These are phyloP conservation scores for Acanthamoeba lenticulata DNA, from an alignment of 208 protist genomes.

Conservation along the genomic window DNA sequence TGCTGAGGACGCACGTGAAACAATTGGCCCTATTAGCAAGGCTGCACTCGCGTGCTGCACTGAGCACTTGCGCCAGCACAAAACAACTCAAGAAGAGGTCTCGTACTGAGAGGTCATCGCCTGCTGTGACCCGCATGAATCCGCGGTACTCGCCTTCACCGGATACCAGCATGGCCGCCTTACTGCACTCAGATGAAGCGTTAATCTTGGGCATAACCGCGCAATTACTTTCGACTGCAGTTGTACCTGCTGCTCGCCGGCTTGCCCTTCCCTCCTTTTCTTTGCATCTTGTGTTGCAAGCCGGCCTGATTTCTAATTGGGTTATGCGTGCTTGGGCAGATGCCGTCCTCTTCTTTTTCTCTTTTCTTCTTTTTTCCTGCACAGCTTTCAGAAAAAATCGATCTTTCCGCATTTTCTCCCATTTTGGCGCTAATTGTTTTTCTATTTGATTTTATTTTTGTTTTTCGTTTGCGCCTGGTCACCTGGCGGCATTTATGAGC, in stretches of 20 bases:
- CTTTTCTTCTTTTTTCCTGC: neutral
- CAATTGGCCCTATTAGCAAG: neutral
- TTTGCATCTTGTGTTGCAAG: neutral
- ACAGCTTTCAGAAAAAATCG: neutral
- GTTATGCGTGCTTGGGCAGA: neutral
- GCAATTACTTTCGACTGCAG: neutral
- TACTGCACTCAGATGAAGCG: neutral
- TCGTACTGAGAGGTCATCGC: conserved; percentile 17
- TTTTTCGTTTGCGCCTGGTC: too few relatives aligned
- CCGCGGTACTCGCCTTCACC: conserved; percentile 22
- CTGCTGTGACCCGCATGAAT: conserved; percentile 28
- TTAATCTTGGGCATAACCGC: neutral
- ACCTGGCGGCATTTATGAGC: neutral
- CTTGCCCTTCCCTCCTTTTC: conserved; percentile 33
- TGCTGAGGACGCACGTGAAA: neutral
- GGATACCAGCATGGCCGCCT: conserved; percentile 2
- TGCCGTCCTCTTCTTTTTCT: neutral
- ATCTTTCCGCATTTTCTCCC: too few relatives aligned
- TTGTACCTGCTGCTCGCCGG: conserved; percentile 30
- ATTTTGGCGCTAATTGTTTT: too few relatives aligned
- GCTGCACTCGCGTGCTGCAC: neutral
- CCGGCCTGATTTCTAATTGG: neutral
- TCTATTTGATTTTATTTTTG: too few relatives aligned
- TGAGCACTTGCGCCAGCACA: neutral
- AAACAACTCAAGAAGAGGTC: neutral